A percentile compares a stretch with the other conserved stretches of the same genome.
Conservation (phyloP, 371 early-diverging fungal genomes). For the Mortierella sp. region DNA sequence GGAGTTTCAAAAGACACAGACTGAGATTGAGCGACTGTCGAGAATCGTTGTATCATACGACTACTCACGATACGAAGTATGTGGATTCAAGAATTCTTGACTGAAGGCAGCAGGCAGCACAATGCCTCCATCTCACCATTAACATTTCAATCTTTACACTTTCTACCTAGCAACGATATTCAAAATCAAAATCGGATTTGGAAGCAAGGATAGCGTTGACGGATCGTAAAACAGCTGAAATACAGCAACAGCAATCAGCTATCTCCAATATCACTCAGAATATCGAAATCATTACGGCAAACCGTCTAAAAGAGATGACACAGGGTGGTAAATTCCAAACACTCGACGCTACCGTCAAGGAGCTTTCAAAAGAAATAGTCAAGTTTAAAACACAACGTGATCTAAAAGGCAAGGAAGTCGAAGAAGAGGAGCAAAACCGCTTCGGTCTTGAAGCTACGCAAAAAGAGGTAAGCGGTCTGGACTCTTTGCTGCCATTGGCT, state of each 20-base stretch:
- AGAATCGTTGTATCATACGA: constrained; percentile 89
- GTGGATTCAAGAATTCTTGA: not conserved
- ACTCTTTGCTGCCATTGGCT: not conserved
- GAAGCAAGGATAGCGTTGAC: constrained; percentile 29
- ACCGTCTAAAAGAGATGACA: constrained; percentile 62
- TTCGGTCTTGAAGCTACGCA: constrained; percentile 53
- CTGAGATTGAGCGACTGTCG: constrained; percentile 86
- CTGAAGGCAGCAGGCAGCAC: not conserved
- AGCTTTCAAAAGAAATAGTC: constrained; percentile 81
- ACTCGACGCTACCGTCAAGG: constrained; percentile 79
- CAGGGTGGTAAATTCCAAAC: constrained; percentile 73
- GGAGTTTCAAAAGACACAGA: constrained; percentile 93
- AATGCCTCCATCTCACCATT: too few relatives aligned
- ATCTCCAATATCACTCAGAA: constrained; percentile 50
- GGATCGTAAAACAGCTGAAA: constrained; percentile 28
- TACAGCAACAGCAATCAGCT: constrained; percentile 30
- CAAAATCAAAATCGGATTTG: constrained; percentile 31
- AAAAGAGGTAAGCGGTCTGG: constrained; percentile 60
- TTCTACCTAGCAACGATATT: constrained; percentile 30
- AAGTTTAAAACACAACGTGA: constrained; percentile 84
- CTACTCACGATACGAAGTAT: constrained; percentile 73
- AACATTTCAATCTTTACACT: not conserved
- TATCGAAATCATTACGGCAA: constrained; percentile 39
- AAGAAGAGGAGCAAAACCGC: constrained; percentile 78
- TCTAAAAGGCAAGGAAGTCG: constrained; percentile 75